Percentiles rank a stretch among this genome's conserved stretches.
These are phyloP conservation scores for Lanmaoa rubissima DNA, from an alignment of 768 basidiomycete genomes.

Conservation along the genomic window DNA sequence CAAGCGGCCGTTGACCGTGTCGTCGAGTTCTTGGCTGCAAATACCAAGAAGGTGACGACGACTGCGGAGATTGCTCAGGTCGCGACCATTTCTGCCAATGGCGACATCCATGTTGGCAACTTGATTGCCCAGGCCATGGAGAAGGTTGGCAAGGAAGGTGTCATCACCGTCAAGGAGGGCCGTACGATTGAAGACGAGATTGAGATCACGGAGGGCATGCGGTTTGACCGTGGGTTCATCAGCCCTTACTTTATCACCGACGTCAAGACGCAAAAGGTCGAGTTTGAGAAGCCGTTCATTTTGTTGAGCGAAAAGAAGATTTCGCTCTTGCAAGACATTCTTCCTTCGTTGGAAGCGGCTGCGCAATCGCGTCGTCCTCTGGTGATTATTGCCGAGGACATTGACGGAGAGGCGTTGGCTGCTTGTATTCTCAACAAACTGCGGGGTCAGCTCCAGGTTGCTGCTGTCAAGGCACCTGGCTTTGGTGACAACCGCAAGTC, in stretches of 20 bases:
- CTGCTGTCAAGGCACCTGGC: constrained; percentile 94
- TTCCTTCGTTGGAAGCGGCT: constrained; percentile 84
- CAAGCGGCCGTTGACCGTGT: constrained; percentile 97
- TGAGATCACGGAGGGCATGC: constrained; percentile 99
- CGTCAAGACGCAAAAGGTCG: constrained; percentile 93
- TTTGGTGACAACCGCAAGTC: constrained; percentile 99
- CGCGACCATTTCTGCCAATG: constrained; percentile 87
- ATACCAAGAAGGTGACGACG: constrained; percentile 94
- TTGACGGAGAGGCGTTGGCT: constrained; percentile 97
- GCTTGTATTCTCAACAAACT: constrained; percentile 99
- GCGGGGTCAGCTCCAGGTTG: constrained; percentile 93
- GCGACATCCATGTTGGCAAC: constrained; percentile 85
- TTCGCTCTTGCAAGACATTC: constrained; percentile 88
- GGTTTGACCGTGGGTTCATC: constrained; percentile 98
- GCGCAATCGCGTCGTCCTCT: constrained; percentile 85
- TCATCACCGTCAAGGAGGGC: constrained; percentile 99
- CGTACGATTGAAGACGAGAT: constrained; percentile 98
- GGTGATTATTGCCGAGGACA: constrained; percentile 95
- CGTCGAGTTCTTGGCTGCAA: constrained; percentile 81
- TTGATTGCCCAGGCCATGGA: constrained; percentile 99
- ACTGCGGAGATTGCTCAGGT: constrained; percentile 98
- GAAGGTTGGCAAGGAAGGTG: constrained; percentile 99
- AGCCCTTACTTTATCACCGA: constrained; percentile 98
- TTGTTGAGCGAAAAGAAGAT: constrained; percentile 99
- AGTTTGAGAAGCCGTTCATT: constrained; percentile 95